Evolutionary conservation across 2,329 filamentous ascomycete species (phyloP).

Genomic region (Herpotrichia juniperi): DNA sequence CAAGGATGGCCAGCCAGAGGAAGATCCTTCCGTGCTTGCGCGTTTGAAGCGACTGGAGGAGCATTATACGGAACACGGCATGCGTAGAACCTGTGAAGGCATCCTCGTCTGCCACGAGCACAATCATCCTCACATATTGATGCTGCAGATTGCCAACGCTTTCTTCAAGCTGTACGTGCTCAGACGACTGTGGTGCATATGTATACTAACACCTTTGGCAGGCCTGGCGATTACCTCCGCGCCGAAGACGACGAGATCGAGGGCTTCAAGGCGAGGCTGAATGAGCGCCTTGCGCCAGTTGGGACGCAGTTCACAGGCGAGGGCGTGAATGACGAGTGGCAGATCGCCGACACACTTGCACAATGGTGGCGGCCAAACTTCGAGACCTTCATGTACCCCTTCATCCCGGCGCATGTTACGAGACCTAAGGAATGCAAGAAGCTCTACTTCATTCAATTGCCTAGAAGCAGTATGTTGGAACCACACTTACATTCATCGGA

Average conservation of each 20-base stretch:
- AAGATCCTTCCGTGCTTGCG: constrained; percentile 93
- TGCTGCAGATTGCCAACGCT: constrained; percentile 98
- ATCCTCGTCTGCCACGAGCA: constrained; percentile 98
- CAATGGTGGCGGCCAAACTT: constrained; percentile 99
- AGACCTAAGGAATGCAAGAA: constrained; percentile 99
- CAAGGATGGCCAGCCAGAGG: constrained; percentile 97
- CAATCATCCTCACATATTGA: constrained; percentile 97
- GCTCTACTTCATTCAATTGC: constrained; percentile 94
- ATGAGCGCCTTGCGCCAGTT: constrained; percentile 92
- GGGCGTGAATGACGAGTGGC: constrained; percentile 90
- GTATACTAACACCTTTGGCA: constrained; percentile 31
- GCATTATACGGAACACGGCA: constrained; percentile 89
- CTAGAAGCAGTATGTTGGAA: constrained; percentile 76
- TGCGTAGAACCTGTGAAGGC: constrained; percentile 96
- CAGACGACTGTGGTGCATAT: not conserved
- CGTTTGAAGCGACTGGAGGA: constrained; percentile 94
- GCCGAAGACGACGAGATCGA: constrained; percentile 89
- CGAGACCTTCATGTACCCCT: constrained; percentile 99
- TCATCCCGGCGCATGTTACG: constrained; percentile 93
- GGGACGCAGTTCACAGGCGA: constrained; percentile 80
- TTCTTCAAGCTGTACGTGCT: constrained; percentile 86
- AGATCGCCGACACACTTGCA: constrained; percentile 90
- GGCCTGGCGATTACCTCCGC: constrained; percentile 89
- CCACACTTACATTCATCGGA: not conserved
- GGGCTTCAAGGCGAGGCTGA: constrained; percentile 92